Evolutionary conservation across 768 basidiomycete species (phyloP), one percentile per base, ranked within the genome.

Genomic region (Termitomyces sp.): DNA sequence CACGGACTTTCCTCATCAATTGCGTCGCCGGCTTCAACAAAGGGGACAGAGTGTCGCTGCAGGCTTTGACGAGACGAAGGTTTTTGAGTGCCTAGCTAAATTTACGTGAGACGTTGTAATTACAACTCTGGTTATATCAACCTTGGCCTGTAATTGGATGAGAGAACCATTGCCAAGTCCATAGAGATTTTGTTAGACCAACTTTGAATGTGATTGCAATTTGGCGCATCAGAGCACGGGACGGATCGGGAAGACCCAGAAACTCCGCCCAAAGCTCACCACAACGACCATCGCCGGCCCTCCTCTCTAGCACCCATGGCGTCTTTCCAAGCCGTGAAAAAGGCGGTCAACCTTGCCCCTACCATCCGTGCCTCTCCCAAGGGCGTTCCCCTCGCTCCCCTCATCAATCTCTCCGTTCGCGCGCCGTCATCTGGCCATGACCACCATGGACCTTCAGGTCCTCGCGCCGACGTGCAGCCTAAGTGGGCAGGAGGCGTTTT

Each of bases 321-420:
- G 70, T 75, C 85, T 65, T 77, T 87, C 71, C 81, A 86, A 69
- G 85, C 80, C 77, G 78, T 84, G 66, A 90, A 87, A 87, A 92
- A 86, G 76, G 87, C 88, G 62, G 77, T 92, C 66, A 91, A 84
- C 72, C 76, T 96, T 62, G 73, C 88, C 35, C 91, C 94, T 58
- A 92, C 92, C 35, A 84, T 91, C 63, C 84, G 90, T 68, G 77
- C 84, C 6, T 82, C 91, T 58, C 80, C 94, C 45, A 85, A 82
- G 35, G 95, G 95, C 59, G 80, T 94, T 14, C 95, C 95, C 32
- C 70, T 71, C 64, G 90, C 86, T 7, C 85, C 90, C 35, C 78
- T 83, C 51, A 75, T 98, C 69, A 90, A 89, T 75, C 77, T 92
- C 68, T 73, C 81, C 60, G 84, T 82, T 47, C 85, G 85, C 66